Evolutionary conservation across 176 grass and related monocot genomes (phyloP), one percentile per base, ranked within the genome.

Genomic region (Oryza punctata): DNA sequence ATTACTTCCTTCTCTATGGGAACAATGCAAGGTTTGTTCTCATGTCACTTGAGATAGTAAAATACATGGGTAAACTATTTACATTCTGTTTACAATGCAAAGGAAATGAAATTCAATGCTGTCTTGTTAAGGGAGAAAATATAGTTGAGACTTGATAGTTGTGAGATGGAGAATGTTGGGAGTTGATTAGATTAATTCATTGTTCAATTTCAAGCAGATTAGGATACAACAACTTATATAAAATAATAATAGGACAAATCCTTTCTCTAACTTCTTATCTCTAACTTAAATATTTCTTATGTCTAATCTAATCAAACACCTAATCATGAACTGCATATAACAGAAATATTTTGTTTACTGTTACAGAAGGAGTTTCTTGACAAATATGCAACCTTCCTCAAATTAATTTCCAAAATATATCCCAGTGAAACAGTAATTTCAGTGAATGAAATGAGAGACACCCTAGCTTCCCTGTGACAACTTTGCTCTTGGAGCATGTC

Each of bases 341-440:
- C 57, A 10, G 9, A 24, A 61, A 24, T 61, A 24, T 61, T 61
- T 10, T 61, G 21, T 61, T 61, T 61, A 14, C 26, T 41, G 67
- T 90, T 85, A 82, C 93, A 98, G 96, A 98, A 95, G 77, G 93
- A 95, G 90, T 98, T 98, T 82, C 85, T 98, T 21, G 91, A 95
- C 6, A 98, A 98, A 77, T 98, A 98, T 65, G 57, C 83, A 57
- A 98, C 91, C 47, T 98, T 98, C 26, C 74, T 95, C 8, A 87
- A 93, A 74, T 83, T 98, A 75, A 90, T 98, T 54, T 75, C 81
- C 12, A 95, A 90, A 88, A 93, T 98, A 93, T 98, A 98, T 81
- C 93, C 91, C 60, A 94, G 67, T 46, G 96, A 98, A 86, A 90
- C 85, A 18, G 76, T 98, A 41, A 85, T 69, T 70, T 90, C 93